Conservation (phyloP, 2,329 filamentous ascomycete species). For the Raffaelea ambrosiae region DNA sequence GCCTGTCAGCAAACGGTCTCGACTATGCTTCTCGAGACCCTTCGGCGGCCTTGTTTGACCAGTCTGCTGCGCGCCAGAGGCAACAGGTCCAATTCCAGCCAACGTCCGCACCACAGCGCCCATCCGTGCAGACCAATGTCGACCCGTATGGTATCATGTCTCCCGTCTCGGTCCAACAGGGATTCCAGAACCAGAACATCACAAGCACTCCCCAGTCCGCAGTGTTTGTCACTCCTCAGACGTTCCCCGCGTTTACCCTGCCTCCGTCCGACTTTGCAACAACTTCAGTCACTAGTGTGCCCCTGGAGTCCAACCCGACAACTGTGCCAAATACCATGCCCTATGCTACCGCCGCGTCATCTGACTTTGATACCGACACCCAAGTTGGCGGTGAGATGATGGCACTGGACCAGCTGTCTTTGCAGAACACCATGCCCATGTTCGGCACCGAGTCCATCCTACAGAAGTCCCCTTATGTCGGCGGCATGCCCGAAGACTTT, state of each 20-base stretch:
- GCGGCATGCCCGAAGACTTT: constrained; percentile 79
- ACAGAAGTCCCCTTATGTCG: constrained; percentile 75
- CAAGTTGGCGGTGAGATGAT: constrained; percentile 46
- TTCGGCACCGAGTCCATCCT: constrained; percentile 73
- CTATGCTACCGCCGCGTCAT: constrained; percentile 28
- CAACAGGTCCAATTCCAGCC: constrained; percentile 27
- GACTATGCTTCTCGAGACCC: constrained; percentile 36
- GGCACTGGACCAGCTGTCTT: constrained; percentile 53
- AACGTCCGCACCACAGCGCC: constrained; percentile 32
- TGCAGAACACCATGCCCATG: constrained; percentile 67
- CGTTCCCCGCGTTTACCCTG: constrained; percentile 53
- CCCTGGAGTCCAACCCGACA: constrained; percentile 21
- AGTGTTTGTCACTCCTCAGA: constrained; percentile 46
- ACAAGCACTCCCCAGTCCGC: constrained; percentile 35
- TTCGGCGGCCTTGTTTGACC: constrained; percentile 19
- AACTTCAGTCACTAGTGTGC: constrained; percentile 26
- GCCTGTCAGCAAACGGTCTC: constrained; percentile 23
- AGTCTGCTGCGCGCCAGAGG: constrained; percentile 9
- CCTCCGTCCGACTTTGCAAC: constrained; percentile 50
- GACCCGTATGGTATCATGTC: constrained; percentile 44
- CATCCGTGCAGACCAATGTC: constrained; percentile 37
- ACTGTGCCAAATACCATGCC: constrained; percentile 5
- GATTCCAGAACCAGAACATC: constrained; percentile 36
- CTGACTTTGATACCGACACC: constrained; percentile 37
- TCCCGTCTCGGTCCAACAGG: constrained; percentile 40